These are phyloP conservation scores for Mortierella sp. DNA, from an alignment of 371 early-diverging fungal species.

Conservation along the genomic window DNA sequence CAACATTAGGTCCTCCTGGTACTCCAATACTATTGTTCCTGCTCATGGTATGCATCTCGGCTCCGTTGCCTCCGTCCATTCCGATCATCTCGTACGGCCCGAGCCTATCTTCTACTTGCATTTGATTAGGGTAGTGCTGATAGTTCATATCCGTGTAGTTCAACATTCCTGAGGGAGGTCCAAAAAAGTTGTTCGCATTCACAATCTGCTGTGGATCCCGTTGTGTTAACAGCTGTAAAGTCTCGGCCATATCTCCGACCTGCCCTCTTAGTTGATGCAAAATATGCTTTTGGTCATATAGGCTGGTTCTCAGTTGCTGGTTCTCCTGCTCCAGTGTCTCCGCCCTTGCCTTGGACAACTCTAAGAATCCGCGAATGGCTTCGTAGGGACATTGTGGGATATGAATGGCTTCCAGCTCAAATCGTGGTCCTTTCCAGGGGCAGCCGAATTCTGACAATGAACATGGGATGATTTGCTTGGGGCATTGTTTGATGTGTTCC, in stretches of 20 bases:
- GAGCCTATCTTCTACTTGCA: conserved; percentile 6
- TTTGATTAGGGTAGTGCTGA: conserved; percentile 4
- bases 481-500: conserved; percentile 65
- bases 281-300: conserved; percentile 58
- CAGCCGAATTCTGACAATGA: conserved; percentile 68
- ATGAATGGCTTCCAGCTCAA: conserved; percentile 56
- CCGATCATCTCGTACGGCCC: conserved; percentile 18
- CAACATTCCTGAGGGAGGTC: conserved; percentile 9
- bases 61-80: conserved; percentile 15
- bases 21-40: conserved; percentile 32
- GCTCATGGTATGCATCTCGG: conserved; percentile 13
- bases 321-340: conserved; percentile 61
- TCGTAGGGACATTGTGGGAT: conserved; percentile 67
- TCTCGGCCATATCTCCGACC: conserved; percentile 55
- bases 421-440: conserved; percentile 67
- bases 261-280: conserved; percentile 57
- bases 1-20: conserved; percentile 20
- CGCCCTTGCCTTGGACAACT: conserved; percentile 59
- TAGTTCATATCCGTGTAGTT: conserved; percentile 33
- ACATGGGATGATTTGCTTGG: conserved; percentile 63
- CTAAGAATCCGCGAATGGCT: conserved; percentile 66
- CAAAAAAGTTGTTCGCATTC: conserved; percentile 1
- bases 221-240: conserved; percentile 36
- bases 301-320: conserved; percentile 55
- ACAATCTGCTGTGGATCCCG: conserved; percentile 29